Percentiles rank a stretch among this genome's conserved stretches.
phyloP scores from a whole-genome alignment of 495 filamentous ascomycete genomes.

The Penicillium steckii region DNA sequence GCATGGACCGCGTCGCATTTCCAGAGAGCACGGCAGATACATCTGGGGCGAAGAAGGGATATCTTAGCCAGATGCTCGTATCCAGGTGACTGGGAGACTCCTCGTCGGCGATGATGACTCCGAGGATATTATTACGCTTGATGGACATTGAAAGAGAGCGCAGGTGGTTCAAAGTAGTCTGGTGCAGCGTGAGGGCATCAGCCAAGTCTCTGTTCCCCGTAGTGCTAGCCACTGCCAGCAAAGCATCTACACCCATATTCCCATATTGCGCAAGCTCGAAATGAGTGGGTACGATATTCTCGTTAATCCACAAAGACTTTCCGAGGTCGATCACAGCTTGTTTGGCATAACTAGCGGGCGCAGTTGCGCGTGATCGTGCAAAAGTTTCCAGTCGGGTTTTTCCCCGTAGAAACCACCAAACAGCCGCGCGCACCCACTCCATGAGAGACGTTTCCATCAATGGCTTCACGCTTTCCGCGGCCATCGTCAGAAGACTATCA shows the following conservation, averaged over 20 bases:
- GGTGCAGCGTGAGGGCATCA: slow-evolving; percentile 51
- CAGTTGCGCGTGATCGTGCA: slow-evolving; percentile 57
- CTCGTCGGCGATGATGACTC: slow-evolving; percentile 41
- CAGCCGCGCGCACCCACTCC: slow-evolving; percentile 65
- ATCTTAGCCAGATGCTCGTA: slow-evolving; percentile 71
- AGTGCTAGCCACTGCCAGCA: slow-evolving; percentile 41
- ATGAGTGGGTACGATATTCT: slow-evolving; percentile 57
- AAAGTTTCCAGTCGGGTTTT: slow-evolving; percentile 68
- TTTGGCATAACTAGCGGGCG: slow-evolving; percentile 31
- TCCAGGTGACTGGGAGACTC: slow-evolving; percentile 66
- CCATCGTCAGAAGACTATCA: slow-evolving; percentile 63
- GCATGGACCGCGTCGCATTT: slow-evolving; percentile 47
- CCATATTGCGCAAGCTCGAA: slow-evolving; percentile 52
- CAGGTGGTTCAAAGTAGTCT: slow-evolving; percentile 59
- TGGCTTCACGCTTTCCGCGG: slow-evolving; percentile 68
- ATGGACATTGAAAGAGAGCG: slow-evolving; percentile 76
- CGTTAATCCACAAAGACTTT: slow-evolving; percentile 79
- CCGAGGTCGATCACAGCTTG: slow-evolving; percentile 78
- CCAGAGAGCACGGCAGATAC: slow-evolving; percentile 65
- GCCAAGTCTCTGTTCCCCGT: slow-evolving; percentile 48
- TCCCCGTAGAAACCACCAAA: slow-evolving; percentile 89
- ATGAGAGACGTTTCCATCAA: slow-evolving; percentile 55
- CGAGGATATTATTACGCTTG: slow-evolving; percentile 73
- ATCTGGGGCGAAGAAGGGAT: slow-evolving; percentile 67
- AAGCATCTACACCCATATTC: slow-evolving; percentile 40